phyloP scores from a whole-genome alignment of 306 rosid species.

The Fragaria ananassa region DNA sequence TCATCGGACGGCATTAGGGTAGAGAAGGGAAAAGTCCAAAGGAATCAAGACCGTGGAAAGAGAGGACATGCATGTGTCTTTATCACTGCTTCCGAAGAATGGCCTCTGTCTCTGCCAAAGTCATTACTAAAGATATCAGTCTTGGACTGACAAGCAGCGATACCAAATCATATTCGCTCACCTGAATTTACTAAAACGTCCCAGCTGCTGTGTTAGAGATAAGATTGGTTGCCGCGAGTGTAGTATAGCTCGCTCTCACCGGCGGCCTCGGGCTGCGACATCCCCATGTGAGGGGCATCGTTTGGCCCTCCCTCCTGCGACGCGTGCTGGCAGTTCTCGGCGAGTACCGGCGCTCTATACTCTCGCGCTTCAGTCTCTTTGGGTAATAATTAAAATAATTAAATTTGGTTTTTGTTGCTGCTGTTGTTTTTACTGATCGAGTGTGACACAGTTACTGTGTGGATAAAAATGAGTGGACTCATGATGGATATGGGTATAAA shows the following conservation, averaged over 20 bases:
- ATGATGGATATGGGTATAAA: not conserved
- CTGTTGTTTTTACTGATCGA: not conserved
- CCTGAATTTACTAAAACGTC: constrained; percentile 17
- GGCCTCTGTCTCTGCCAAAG: constrained; percentile 29
- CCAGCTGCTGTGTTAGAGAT: not conserved
- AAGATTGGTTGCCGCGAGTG: constrained; percentile 10
- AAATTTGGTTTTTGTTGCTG: not conserved
- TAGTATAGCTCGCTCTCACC: not conserved
- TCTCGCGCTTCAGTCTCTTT: not conserved
- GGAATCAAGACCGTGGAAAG: constrained; percentile 57
- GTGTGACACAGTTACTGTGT: not conserved
- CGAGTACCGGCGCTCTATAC: not conserved
- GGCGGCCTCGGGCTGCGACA: constrained; percentile 16
- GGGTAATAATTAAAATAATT: not conserved
- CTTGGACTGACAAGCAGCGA: constrained; percentile 12
- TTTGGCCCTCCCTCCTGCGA: not conserved
- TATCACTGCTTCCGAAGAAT: constrained; percentile 61
- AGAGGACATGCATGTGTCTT: constrained; percentile 82
- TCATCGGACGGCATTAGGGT: constrained; percentile 32
- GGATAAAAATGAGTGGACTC: not conserved
- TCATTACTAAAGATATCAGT: constrained; percentile 31
- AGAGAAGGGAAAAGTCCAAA: constrained; percentile 25
- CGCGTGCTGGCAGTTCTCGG: not conserved
- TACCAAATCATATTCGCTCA: constrained; percentile 10
- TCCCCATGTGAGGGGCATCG: constrained; percentile 24